Conservation (phyloP, 331 rosid species). For the Saraca asoca region DNA sequence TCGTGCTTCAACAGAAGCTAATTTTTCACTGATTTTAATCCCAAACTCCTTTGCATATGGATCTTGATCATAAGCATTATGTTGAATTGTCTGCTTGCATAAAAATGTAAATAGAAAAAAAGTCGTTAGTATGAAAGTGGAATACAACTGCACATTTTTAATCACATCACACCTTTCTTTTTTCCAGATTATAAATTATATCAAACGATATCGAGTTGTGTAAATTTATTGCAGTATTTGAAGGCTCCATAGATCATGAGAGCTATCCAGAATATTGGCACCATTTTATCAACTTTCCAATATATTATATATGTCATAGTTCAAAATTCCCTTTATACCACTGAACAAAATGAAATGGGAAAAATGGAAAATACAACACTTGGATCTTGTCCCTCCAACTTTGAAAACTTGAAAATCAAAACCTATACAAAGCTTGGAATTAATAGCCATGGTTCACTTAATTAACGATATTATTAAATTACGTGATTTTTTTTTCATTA, state of each 20-base stretch:
- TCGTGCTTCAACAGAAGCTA: slow-evolving; percentile 93
- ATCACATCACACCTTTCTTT: slow-evolving; percentile 4
- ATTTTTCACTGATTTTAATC: slow-evolving; percentile 78
- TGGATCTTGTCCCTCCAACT: too few relatives aligned
- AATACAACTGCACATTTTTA: slow-evolving; percentile 12
- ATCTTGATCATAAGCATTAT: slow-evolving; percentile 83
- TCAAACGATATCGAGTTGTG: slow-evolving; percentile 8
- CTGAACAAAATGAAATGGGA: too few relatives aligned
- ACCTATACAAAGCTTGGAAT: too few relatives aligned
- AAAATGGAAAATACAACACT: too few relatives aligned
- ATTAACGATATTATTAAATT: too few relatives aligned
- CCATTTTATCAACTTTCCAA: slow-evolving; percentile 2
- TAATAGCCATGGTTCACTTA: too few relatives aligned
- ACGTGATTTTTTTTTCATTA: too few relatives aligned
- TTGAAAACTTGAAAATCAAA: too few relatives aligned
- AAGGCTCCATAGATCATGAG: not conserved
- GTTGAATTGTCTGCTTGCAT: slow-evolving; percentile 71
- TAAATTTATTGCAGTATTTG: not conserved
- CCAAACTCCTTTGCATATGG: slow-evolving; percentile 97
- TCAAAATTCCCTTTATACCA: too few relatives aligned
- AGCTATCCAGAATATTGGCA: not conserved
- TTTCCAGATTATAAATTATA: not conserved
- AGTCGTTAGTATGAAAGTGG: slow-evolving; percentile 6
- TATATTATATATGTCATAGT: too few relatives aligned
- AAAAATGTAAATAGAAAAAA: slow-evolving; percentile 4